Percentiles rank a stretch among this genome's conserved stretches.
Conservation (phyloP, 73 alveolate species). For the Chromera velia region DNA sequence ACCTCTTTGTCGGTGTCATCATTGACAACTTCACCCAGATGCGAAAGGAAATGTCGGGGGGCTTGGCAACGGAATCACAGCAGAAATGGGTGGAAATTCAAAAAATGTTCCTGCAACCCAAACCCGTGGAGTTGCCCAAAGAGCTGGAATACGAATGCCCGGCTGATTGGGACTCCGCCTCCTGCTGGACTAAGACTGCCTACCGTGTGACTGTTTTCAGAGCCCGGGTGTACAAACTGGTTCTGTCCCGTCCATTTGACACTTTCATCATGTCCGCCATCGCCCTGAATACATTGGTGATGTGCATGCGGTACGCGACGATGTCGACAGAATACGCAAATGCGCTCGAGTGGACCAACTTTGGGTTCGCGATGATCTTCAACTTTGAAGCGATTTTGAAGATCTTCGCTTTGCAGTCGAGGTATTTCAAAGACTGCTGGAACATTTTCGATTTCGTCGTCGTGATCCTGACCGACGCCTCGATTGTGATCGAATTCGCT, state of each 20-base stretch:
- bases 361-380: slow-evolving; percentile 37
- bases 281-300: not conserved
- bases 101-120: not conserved
- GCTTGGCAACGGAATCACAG: not conserved
- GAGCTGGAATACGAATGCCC: too few relatives aligned
- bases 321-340: not conserved
- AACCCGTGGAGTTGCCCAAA: too few relatives aligned
- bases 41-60: not conserved
- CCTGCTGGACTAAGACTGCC: too few relatives aligned
- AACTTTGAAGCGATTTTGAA: slow-evolving; percentile 43
- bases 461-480: slow-evolving; percentile 46
- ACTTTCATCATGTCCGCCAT: not conserved
- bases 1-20: slow-evolving; percentile 27
- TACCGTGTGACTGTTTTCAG: too few relatives aligned
- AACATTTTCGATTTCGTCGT: slow-evolving; percentile 45
- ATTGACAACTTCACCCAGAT: not conserved
- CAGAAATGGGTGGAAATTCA: not conserved
- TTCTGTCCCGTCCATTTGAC: not conserved
- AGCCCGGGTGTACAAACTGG: slow-evolving; percentile 9
- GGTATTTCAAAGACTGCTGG: slow-evolving; percentile 47
- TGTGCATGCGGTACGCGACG: not conserved
- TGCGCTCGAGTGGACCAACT: slow-evolving; percentile 17
- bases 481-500: slow-evolving; percentile 19
- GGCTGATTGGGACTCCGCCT: too few relatives aligned
- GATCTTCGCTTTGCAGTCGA: slow-evolving; percentile 21